A percentile compares a stretch with the other conserved stretches of the same genome.
Conservation (phyloP, 2,329 filamentous ascomycete genomes). For the Xylariomycetidae sp. region DNA sequence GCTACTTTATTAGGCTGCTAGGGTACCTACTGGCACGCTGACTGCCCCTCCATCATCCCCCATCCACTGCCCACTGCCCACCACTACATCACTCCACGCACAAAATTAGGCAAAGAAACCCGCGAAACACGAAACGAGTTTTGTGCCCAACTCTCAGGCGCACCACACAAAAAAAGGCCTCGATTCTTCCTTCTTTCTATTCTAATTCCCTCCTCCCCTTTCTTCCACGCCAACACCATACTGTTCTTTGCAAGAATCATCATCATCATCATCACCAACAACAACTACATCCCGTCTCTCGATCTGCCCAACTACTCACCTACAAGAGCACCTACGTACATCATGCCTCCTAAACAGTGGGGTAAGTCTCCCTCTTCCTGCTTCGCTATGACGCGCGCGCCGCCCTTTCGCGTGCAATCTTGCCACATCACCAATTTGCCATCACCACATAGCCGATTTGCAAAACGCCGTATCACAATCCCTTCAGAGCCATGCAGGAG, state of each 20-base stretch:
- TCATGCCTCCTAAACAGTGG: constrained; percentile 36
- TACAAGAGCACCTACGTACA: constrained; percentile 13
- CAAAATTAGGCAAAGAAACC: constrained; percentile 13
- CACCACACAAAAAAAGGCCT: neutral
- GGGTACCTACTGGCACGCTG: too few relatives aligned
- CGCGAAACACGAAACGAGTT: constrained; percentile 6
- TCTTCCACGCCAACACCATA: constrained; percentile 1
- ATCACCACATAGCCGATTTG: constrained; percentile 6
- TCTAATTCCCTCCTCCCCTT: neutral
- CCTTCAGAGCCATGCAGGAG: constrained; percentile 4
- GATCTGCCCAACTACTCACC: constrained; percentile 1
- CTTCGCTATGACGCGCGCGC: neutral
- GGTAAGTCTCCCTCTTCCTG: constrained; percentile 28
- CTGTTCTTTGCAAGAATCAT: neutral
- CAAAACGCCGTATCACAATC: constrained; percentile 6
- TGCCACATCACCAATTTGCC: constrained; percentile 12
- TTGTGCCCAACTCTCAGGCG: constrained; percentile 12
- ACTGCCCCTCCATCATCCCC: too few relatives aligned
- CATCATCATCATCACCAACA: neutral
- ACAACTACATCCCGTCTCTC: neutral
- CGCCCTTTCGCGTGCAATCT: too few relatives aligned
- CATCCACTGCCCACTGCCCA: constrained; percentile 3
- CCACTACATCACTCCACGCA: constrained; percentile 9
- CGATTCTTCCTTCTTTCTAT: constrained; percentile 4
- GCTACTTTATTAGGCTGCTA: too few relatives aligned